phyloP scores from a whole-genome alignment of 2,329 filamentous ascomycete genomes.

The Periconia sp. region DNA sequence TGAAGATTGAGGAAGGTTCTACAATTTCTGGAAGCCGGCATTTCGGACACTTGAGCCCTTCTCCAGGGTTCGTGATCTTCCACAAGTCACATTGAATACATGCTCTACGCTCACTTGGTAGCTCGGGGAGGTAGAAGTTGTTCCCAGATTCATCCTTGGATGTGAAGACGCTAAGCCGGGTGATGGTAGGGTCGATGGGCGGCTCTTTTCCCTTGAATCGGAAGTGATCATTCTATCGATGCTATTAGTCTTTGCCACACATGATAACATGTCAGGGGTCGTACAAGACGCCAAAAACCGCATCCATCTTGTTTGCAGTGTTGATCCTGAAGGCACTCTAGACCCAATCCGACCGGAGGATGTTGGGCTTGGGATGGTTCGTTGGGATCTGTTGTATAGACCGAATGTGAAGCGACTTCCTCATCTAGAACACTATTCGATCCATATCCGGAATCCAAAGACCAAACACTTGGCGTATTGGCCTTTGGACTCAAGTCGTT shows the following conservation, averaged over 20 bases:
- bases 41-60: constrained; percentile 26
- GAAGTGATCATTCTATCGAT: constrained; percentile 8
- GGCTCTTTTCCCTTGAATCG: constrained; percentile 14
- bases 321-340: not conserved
- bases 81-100: constrained; percentile 34
- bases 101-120: constrained; percentile 6
- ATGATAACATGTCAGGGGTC: too few relatives aligned
- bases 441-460: constrained; percentile 42
- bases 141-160: constrained; percentile 15
- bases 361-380: not conserved
- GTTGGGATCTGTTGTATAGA: too few relatives aligned
- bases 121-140: constrained; percentile 15
- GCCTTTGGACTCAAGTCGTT: constrained; percentile 23
- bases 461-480: constrained; percentile 37
- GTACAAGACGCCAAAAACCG: too few relatives aligned
- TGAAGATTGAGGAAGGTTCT: not conserved
- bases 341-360: not conserved
- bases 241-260: too few relatives aligned
- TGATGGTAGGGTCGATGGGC: constrained; percentile 23
- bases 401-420: constrained; percentile 23
- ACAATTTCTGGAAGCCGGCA: constrained; percentile 18
- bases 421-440: constrained; percentile 26
- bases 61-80: constrained; percentile 28
- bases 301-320: too few relatives aligned
- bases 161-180: constrained; percentile 30